Percentiles rank a stretch among this genome's conserved stretches.
Evolutionary conservation across 305 asterid genomes (phyloP).

Genomic region (Solanum hybrid): DNA sequence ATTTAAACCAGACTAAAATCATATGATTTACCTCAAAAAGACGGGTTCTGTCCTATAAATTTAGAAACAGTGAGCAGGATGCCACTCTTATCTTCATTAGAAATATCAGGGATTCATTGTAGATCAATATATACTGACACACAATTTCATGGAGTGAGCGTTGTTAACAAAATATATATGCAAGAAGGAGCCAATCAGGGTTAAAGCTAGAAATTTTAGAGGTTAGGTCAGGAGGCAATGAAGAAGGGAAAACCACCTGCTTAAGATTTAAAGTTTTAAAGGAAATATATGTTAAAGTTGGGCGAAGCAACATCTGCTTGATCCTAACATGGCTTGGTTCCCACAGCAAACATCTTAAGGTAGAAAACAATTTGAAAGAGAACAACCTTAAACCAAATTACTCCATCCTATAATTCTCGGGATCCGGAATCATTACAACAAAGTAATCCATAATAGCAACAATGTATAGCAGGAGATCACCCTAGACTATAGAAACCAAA

Average conservation of each 20-base stretch:
- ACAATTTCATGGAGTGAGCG: background rate
- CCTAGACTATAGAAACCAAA: background rate
- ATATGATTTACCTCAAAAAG: background rate
- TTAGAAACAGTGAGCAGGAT: background rate
- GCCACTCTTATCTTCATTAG: background rate
- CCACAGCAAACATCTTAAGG: background rate
- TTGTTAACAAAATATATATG: background rate
- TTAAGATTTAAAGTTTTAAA: background rate
- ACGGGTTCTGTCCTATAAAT: background rate
- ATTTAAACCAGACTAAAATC: background rate
- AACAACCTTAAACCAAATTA: background rate
- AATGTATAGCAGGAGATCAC: background rate
- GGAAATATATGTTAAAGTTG: background rate
- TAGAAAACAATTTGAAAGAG: background rate
- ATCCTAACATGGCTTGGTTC: background rate
- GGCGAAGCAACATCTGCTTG: background rate
- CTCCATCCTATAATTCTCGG: background rate
- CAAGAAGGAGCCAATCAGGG: background rate
- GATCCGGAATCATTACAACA: background rate
- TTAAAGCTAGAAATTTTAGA: background rate
- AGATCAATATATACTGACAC: background rate
- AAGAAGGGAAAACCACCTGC: background rate
- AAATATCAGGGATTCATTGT: background rate
- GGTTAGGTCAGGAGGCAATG: background rate
- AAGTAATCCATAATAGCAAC: background rate